A percentile compares a stretch with the other conserved stretches of the same genome.
Evolutionary conservation across 805 yeast genomes (phyloP).

Genomic region (Lipomyces spencermartinsiae): DNA sequence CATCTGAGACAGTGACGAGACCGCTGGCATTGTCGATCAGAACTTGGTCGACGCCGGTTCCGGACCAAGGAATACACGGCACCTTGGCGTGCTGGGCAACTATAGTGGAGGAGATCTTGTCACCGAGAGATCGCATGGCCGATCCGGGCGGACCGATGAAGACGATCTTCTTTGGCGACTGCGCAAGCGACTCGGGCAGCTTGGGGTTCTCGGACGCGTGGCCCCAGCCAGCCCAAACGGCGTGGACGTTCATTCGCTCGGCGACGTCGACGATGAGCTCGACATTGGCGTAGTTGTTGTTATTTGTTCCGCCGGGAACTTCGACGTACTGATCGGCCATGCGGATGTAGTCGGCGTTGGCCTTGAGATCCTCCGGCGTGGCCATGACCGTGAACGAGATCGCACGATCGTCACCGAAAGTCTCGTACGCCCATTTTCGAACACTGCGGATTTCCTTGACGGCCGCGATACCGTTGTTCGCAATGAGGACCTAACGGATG

Average conservation of each 20-base stretch:
- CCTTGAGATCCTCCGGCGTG: constrained; percentile 97
- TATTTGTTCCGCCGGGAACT: constrained; percentile 99
- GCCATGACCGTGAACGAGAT: constrained; percentile 98
- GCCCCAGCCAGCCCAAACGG: constrained; percentile 99
- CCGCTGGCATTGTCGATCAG: constrained; percentile 68
- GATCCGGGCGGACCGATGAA: constrained; percentile 99
- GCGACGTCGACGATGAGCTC: constrained; percentile 97
- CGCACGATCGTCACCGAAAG: constrained; percentile 95
- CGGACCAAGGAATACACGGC: constrained; percentile 99
- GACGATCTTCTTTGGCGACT: constrained; percentile 86
- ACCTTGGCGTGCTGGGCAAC: constrained; percentile 99
- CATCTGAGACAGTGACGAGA: constrained; percentile 87
- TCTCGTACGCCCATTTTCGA: constrained; percentile 98
- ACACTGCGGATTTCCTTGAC: constrained; percentile 97
- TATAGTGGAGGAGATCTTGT: constrained; percentile 95
- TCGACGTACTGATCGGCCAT: constrained; percentile 99
- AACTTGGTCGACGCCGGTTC: constrained; percentile 93
- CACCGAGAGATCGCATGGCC: constrained; percentile 99
- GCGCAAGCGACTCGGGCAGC: constrained; percentile 91
- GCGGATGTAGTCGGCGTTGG: constrained; percentile 96
- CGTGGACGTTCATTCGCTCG: constrained; percentile 94
- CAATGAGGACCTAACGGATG: constrained; percentile 67
- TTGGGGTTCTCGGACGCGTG: constrained; percentile 99
- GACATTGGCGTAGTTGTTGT: constrained; percentile 97
- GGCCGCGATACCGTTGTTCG: constrained; percentile 99